A percentile compares a stretch with the other conserved stretches of the same genome.
Conservation (phyloP, 805 yeast species). For the Teunomyces tritomae region DNA sequence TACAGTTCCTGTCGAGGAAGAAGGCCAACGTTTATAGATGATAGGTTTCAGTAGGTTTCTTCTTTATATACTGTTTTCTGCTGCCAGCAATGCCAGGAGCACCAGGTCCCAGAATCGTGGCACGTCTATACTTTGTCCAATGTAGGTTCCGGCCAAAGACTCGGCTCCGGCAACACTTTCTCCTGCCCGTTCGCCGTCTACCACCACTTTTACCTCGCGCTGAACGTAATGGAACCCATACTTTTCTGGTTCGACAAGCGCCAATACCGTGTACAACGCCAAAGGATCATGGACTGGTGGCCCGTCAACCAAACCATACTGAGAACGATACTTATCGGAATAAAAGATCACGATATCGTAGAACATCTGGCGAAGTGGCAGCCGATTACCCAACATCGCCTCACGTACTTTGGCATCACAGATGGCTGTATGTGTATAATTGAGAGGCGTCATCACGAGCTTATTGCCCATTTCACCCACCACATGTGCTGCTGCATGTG, state of each 20-base stretch:
- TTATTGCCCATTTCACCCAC: conserved; percentile 50
- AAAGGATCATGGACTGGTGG: conserved; percentile 84
- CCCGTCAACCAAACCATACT: conserved; percentile 38
- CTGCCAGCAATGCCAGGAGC: not conserved
- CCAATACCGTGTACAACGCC: conserved; percentile 59
- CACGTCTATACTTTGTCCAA: conserved; percentile 8
- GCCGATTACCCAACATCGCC: not conserved
- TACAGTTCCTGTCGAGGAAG: conserved; percentile 64
- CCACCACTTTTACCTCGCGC: conserved; percentile 22
- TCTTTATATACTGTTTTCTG: not conserved
- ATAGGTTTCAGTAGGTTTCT: not conserved
- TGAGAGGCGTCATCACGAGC: conserved; percentile 59
- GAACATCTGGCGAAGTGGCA: conserved; percentile 20
- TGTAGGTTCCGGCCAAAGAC: conserved; percentile 6
- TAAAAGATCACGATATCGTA: conserved; percentile 23
- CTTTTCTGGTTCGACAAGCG: conserved; percentile 30
- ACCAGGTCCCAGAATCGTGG: conserved; percentile 11
- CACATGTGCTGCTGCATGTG: conserved; percentile 65
- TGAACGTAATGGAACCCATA: conserved; percentile 25
- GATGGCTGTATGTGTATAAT: conserved; percentile 65
- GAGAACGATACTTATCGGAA: conserved; percentile 12
- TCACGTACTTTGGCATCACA: conserved; percentile 34
- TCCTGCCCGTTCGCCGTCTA: conserved; percentile 31
- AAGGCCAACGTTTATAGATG: conserved; percentile 23
- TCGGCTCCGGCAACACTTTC: conserved; percentile 17